phyloP scores from a whole-genome alignment of 495 filamentous ascomycete genomes.

The Hyaloscypha variabilis region DNA sequence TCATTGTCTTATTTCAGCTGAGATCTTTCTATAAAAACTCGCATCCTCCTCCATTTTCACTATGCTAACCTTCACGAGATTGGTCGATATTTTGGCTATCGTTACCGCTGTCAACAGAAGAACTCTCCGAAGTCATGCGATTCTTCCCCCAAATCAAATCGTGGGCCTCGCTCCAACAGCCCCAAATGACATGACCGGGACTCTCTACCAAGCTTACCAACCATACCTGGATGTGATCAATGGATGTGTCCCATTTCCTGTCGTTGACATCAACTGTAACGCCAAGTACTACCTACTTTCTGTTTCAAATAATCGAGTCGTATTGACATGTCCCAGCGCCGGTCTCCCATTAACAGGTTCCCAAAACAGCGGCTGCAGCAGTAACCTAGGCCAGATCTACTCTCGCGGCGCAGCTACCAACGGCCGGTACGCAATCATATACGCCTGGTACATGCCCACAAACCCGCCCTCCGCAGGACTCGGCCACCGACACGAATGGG shows the following conservation, averaged over 20 bases:
- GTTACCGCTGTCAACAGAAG: background rate
- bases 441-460: slow-evolving; percentile 42
- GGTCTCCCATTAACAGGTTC: slow-evolving; percentile 38
- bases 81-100: no score
- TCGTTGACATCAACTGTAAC: slow-evolving; percentile 47
- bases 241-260: slow-evolving; percentile 56
- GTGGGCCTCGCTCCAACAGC: slow-evolving; percentile 49
- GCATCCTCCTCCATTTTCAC: no score
- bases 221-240: slow-evolving; percentile 49
- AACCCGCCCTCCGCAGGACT: slow-evolving; percentile 15
- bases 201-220: slow-evolving; percentile 50
- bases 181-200: slow-evolving; percentile 40
- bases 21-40: no score
- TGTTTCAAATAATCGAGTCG: slow-evolving; percentile 16
- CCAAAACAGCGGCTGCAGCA: slow-evolving; percentile 40
- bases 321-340: slow-evolving; percentile 33
- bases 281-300: slow-evolving; percentile 34
- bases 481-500: slow-evolving; percentile 27
- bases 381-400: slow-evolving; percentile 51
- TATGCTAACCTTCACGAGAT: no score
- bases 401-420: slow-evolving; percentile 35
- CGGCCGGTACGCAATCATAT: slow-evolving; percentile 46
- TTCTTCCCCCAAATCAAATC: slow-evolving; percentile 43
- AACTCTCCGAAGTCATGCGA: slow-evolving; percentile 29
- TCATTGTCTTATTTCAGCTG: no score